phyloP scores from a whole-genome alignment of 805 yeast genomes.

The Yamadazyma sp. region DNA sequence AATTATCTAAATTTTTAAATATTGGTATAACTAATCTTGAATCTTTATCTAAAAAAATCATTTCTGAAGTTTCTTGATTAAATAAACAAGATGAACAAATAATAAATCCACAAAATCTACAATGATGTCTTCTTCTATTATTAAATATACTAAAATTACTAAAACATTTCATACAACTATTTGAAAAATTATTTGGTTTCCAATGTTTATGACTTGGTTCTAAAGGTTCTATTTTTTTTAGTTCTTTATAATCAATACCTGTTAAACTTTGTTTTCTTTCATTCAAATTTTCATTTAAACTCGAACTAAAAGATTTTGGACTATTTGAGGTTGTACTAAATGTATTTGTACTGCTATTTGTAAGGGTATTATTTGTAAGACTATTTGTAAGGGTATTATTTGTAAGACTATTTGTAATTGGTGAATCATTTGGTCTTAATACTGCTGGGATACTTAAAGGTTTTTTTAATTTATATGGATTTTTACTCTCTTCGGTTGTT shows the following conservation, averaged over 20 bases:
- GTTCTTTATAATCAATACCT: conserved; percentile 1
- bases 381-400: no score
- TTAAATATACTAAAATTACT: conserved; percentile 29
- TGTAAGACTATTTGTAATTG: no score
- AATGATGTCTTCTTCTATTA: conserved; percentile 44
- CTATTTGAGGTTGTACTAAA: no score
- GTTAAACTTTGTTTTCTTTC: no score
- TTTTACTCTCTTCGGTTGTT: conserved; percentile 17
- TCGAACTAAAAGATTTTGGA: conserved; percentile 5
- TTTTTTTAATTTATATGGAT: conserved; percentile 45
- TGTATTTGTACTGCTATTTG: no score
- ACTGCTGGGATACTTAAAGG: conserved; percentile 54
- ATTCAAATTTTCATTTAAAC: no score
- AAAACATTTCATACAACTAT: conserved; percentile 42
- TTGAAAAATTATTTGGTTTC: conserved; percentile 43
- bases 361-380: no score
- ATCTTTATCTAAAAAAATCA: conserved; percentile 19
- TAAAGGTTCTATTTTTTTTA: conserved; percentile 11
- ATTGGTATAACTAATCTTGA: conserved; percentile 39
- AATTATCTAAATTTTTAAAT: conserved; percentile 18
- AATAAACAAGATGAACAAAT: conserved; percentile 36
- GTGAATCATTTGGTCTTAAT: conserved; percentile 35
- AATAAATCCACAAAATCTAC: conserved; percentile 50
- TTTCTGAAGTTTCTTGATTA: no score
- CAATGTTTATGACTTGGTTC: conserved; percentile 55